Evolutionary conservation across 495 filamentous ascomycete species (phyloP), one percentile per base, ranked within the genome.

Genomic region (Penicillium tannophilum): DNA sequence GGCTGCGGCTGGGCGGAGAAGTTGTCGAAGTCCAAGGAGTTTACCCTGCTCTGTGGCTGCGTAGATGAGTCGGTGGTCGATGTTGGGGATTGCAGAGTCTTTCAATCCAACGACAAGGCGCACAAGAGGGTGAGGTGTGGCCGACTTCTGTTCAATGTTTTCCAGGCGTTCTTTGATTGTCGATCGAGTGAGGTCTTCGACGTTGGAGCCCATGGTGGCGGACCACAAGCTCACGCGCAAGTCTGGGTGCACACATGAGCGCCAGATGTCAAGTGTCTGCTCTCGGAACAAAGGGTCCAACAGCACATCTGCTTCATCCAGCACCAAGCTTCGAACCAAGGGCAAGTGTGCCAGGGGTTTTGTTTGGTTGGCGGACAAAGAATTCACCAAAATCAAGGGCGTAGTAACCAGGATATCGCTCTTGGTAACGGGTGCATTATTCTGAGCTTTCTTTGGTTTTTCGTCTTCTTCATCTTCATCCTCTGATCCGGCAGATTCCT

Each of bases 231-330:
- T 88, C 3, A 91, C 83, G 6, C 87, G 81, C 10, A 98, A 79
- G 19, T 79, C 70, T 2, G 84, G 77, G 59, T 87, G 82, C 8
- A 79, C 82, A 72, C 90, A 92, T 17, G 88, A 80, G 20, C 83
- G 79, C 94, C 93, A 98, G 63, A 97, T 90, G 33, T 81, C 83
- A 23, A 97, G 76, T 0, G 92, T 98, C 66, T 98, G 95, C 26
- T 93, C 88, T 31, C 90, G 83, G 76, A 98, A 98, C 12, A 96
- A 78, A 12, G 89, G 86, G 59, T 99, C 94, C 14, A 98, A 82
- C 12, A 98, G 86, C 20, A 97, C 90, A 73, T 98, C 94, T 9
- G 92, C 94, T 77, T 98, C 94, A 63, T 98, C 94, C 7, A 98
- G 76, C 20, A 98, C 83, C 39, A 98, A 75, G 51, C 84, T 83